Conservation (phyloP, 2,329 filamentous ascomycete species). For the Huntiella decipiens region DNA sequence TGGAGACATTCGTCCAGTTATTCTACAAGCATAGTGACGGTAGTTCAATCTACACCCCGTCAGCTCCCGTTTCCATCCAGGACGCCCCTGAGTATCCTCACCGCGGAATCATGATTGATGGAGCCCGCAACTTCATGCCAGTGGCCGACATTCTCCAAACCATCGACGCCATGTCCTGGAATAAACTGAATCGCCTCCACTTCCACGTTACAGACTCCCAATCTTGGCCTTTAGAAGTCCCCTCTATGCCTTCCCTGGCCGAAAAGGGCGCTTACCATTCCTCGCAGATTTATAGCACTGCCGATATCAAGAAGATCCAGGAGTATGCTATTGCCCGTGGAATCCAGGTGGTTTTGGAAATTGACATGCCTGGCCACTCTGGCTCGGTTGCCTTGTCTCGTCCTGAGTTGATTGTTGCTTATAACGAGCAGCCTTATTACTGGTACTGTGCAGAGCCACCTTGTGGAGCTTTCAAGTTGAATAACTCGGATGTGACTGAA, state of each 20-base stretch:
- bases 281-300: constrained; percentile 46
- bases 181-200: constrained; percentile 69
- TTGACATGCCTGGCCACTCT: constrained; percentile 68
- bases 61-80: constrained; percentile 51
- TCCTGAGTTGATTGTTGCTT: constrained; percentile 54
- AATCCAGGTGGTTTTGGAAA: constrained; percentile 54
- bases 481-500: constrained; percentile 46
- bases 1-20: constrained; percentile 61
- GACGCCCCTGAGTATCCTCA: constrained; percentile 59
- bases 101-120: constrained; percentile 64
- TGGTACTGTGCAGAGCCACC: constrained; percentile 44
- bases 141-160: constrained; percentile 50
- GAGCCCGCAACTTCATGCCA: constrained; percentile 53
- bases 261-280: constrained; percentile 53
- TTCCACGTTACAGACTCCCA: constrained; percentile 69
- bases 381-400: constrained; percentile 45
- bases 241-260: constrained; percentile 51
- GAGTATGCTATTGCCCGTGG: constrained; percentile 50
- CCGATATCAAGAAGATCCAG: constrained; percentile 47
- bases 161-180: constrained; percentile 59
- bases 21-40: constrained; percentile 53
- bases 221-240: constrained; percentile 70
- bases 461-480: constrained; percentile 57
- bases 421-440: constrained; percentile 35
- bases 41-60: constrained; percentile 42